Evolutionary conservation across 441 rosid genomes (phyloP), one percentile per base, ranked within the genome.

Genomic region (Capsella rubella): DNA sequence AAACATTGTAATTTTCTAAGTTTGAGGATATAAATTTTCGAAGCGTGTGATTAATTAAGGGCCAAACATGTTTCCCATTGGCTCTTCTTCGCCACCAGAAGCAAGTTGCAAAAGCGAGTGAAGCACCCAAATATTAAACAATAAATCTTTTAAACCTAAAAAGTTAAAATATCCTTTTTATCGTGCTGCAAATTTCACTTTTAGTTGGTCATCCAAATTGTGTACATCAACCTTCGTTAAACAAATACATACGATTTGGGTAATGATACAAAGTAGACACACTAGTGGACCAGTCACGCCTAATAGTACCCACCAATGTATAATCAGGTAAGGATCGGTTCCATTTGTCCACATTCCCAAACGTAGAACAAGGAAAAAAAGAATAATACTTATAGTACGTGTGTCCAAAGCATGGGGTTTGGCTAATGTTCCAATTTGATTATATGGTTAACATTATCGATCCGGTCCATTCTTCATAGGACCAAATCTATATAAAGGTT

Each of bases 91-190:
- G 28, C 59, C 66, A 63, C 60, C 46, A 76, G 66, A 63, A 69
- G 75, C 75, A 76, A 76, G 71, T 69, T 63, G 75, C 65, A 76
- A 63, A 75, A 75, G 59, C 53, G 57, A 62, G 45, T 10, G 79
- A 69, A 63, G 53, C 71, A 69, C 78, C 66, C 58, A 75, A 53
- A 35, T 42, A 43, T 34, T 42, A 13, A 27, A 60, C n/a, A 46
- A 21, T 21, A 21, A 73, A 52, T 21, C 31, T 74, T 37, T 8
- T 4, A 42, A 21, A 27, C 16, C 34, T 8, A 75, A 67, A 52
- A 57, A 15, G 16, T 53, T 53, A 1, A 8, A 53, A 43, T 7
- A 1, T 21, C 57, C 58, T 55, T 68, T 67, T 61, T 0, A 52
- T 62, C 69, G 70, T 75, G 70, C 64, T 45, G 69, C 79, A 62